Conservation (phyloP, 2,329 filamentous ascomycete genomes). For the Botryotinia globosa region DNA sequence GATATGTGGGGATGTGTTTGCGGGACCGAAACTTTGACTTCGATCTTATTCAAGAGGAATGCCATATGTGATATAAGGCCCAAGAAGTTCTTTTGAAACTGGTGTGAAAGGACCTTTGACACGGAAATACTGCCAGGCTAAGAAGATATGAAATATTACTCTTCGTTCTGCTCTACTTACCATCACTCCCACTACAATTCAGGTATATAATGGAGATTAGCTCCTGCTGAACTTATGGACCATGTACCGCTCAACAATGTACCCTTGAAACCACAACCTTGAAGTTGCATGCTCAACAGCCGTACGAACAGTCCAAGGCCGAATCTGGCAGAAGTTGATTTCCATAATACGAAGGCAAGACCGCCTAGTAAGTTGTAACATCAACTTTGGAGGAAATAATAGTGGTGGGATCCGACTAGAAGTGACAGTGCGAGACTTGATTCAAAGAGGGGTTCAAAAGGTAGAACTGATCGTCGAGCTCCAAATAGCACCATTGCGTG, state of each 20-base stretch:
- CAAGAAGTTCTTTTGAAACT: not conserved
- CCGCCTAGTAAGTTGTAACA: not conserved
- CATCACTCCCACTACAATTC: not conserved
- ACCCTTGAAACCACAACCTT: not conserved
- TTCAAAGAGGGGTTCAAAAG: not conserved
- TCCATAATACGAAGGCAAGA: not conserved
- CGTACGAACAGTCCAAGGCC: not conserved
- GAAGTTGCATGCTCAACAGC: not conserved
- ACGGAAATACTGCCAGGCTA: not conserved
- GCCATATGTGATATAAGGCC: not conserved
- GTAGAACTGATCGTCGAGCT: not conserved
- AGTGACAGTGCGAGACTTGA: not conserved
- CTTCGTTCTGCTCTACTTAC: not conserved
- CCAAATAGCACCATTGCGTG: not conserved
- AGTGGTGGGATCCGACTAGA: not conserved
- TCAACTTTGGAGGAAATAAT: not conserved
- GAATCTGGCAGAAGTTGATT: not conserved
- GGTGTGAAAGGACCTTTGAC: not conserved
- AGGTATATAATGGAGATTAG: not conserved
- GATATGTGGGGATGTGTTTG: not conserved
- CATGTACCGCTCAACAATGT: not conserved
- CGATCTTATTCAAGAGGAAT: not conserved
- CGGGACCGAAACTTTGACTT: constrained; percentile 2
- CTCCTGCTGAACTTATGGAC: not conserved
- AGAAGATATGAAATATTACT: not conserved